Base-by-base conservation (phyloP, 805 yeast species). In the Lachancea meyersii region DNA sequence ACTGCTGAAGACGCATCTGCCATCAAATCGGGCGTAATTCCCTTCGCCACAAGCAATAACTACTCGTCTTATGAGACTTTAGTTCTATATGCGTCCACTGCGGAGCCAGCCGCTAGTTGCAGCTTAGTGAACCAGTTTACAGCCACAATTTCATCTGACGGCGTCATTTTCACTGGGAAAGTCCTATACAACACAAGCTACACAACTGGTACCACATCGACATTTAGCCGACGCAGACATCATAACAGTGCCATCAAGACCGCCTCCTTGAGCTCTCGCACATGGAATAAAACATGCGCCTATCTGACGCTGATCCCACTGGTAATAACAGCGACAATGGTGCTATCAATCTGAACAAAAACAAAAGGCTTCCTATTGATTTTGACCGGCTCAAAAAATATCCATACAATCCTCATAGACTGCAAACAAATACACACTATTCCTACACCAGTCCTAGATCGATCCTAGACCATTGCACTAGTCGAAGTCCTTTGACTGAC, bases 11-110 rank as follows among this genome's bases (percentile, higher is more conserved):
- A 35, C n/a, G 32, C 26, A 35, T 52, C 52, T 18, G 49, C 58
- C n/a, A 65, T 76, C 9, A 26, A 42, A 28, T 67, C 76, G 0
- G 76, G 75, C 3, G 24, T 49, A 13, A 77, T 77, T 14, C 82
- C 82, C 16, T 76, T 70, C 51, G 82, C 81, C 1, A 60, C 60
- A 4, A 38, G 58, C 1, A 58, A 58, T 22, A 64, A 60, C 40
- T 32, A 56, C 7, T 57, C 66, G 0, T 47, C 40, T 5, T 48
- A 46, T 17, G 30, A 27, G n/a, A 37, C 39, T 10, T 28, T 54
- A 43, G 50, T 53, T 13, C 45, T 45, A 27, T 44, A 41, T 13
- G 49, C 47, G 5, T 39, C 49, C 14, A 18, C 35, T 5, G 40
- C 48, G 19, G 38, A 46, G 13, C 31, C 20, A 9, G 28, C 44